Evolutionary conservation across 2,329 filamentous ascomycete species (phyloP).

Genomic region (Thelonectria blattea): DNA sequence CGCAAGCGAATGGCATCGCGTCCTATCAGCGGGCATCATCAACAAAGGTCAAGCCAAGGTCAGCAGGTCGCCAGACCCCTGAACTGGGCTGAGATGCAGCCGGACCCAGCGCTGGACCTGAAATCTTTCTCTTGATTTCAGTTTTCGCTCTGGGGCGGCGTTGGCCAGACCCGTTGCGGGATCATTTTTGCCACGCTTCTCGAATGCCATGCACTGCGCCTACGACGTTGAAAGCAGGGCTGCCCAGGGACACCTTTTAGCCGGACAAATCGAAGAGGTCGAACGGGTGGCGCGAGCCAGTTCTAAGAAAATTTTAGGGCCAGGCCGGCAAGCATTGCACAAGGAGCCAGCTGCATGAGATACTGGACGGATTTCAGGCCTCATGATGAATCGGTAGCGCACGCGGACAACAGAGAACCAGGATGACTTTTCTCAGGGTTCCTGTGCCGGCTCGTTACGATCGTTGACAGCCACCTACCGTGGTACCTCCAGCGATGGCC

Average conservation of each 20-base stretch:
- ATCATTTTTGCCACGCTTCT: background rate
- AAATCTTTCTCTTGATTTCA: conserved; percentile 14
- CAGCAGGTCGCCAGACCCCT: conserved; percentile 21
- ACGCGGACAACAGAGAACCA: background rate
- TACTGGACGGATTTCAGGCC: conserved; percentile 17
- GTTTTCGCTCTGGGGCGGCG: background rate
- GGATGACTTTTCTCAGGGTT: background rate
- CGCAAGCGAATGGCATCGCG: conserved; percentile 10
- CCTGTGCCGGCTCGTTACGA: background rate
- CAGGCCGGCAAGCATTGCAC: conserved; percentile 5
- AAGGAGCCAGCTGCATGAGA: conserved; percentile 13
- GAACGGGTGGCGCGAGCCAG: conserved; percentile 15
- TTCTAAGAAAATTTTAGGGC: background rate
- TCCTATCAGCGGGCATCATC: conserved; percentile 16
- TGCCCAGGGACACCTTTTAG: conserved; percentile 22
- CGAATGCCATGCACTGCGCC: background rate
- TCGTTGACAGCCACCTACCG: background rate
- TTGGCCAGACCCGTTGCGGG: background rate
- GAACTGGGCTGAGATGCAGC: conserved; percentile 4
- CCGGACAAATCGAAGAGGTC: conserved; percentile 28
- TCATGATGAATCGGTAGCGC: conserved; percentile 14
- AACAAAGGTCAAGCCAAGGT: conserved; percentile 21
- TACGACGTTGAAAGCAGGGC: conserved; percentile 3
- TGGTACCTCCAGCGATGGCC: background rate
- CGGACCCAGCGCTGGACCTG: conserved; percentile 7